Evolutionary conservation across 495 filamentous ascomycete genomes (phyloP), one percentile per base, ranked within the genome.

Genomic region (Aspergillus leporis): DNA sequence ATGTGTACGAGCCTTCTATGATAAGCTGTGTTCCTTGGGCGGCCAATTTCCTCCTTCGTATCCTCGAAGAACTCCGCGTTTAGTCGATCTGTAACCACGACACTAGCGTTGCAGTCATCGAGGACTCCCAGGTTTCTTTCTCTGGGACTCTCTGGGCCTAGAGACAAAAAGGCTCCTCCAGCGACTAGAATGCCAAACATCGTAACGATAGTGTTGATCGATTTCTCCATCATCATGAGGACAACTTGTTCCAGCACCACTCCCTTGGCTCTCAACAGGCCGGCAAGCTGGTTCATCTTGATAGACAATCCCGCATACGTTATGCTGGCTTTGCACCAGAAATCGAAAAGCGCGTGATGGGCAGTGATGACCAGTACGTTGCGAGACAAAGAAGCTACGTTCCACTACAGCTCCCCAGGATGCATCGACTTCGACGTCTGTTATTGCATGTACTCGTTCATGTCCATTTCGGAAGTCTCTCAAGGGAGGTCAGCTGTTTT

Each of bases 321-420:
- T 10, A 36, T 14, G 2, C 8, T 14, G 34, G 8, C 34, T 2
- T 6, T 13, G 21, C 22, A 51, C 48, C 48, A 51, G 22, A 31
- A 51, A 10, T 51, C 48, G 25, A 51, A 51, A 9, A 51, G 48
- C 5, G 48, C 48, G 22, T 51, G 48, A 22, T 51, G 48, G 22
- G 23, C 23, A 10, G 48, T 51, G 48, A 51, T n/a, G 22, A 51
- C 25, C 22, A 51, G 23, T 1, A 51, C 16, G 1, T 51, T n/a
- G 19, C 23, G 22, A 13, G 6, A 6, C 22, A 51, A 28, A 13
- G 16, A 4, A 13, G 48, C 48, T n/a, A 22, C 48, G 0, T 16
- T 3, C 18, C n/a, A 22, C 45, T 2, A 31, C 10, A 31, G 48
- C 9, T 30, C 8, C 23, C 48, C 23, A 6, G 25, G 23, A n/a